Evolutionary conservation across 192 early-diverging fungal species (phyloP).

Genomic region (Polychytrium aggregatum): DNA sequence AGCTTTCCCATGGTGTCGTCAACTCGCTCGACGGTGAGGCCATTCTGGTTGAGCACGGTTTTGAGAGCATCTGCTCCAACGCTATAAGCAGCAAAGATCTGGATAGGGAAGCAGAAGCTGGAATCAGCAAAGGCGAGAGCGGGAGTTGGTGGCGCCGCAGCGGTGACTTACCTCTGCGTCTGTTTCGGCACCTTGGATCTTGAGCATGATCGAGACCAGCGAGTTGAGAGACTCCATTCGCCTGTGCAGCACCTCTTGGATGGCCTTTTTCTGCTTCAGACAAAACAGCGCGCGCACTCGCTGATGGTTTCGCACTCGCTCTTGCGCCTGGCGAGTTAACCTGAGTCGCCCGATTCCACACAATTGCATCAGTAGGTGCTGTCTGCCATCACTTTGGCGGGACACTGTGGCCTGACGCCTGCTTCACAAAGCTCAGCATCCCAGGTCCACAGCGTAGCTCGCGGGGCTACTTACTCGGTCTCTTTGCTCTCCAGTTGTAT

Average conservation of each 20-base stretch:
- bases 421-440: too few relatives aligned
- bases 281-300: conserved; percentile 39
- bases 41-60: conserved; percentile 25
- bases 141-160: background rate
- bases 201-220: conserved; percentile 45
- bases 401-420: too few relatives aligned
- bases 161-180: conserved; percentile 37
- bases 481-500: conserved; percentile 45
- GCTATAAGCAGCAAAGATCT: conserved; percentile 49
- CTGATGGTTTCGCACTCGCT: conserved; percentile 29
- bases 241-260: conserved; percentile 42
- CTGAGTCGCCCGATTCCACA: too few relatives aligned
- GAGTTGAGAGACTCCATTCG: conserved; percentile 44
- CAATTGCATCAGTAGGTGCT: too few relatives aligned
- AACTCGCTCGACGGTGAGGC: conserved; percentile 35
- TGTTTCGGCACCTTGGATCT: conserved; percentile 50
- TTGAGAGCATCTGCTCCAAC: conserved; percentile 45
- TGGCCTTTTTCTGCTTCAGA: conserved; percentile 39
- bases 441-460: too few relatives aligned
- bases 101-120: conserved; percentile 1
- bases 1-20: conserved; percentile 51
- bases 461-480: too few relatives aligned
- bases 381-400: too few relatives aligned
- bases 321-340: conserved; percentile 21
- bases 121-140: too few relatives aligned